A percentile compares a stretch with the other conserved stretches of the same genome.
Evolutionary conservation across 2,329 filamentous ascomycete species (phyloP).

Genomic region (Coccinonectria pachysandricola): DNA sequence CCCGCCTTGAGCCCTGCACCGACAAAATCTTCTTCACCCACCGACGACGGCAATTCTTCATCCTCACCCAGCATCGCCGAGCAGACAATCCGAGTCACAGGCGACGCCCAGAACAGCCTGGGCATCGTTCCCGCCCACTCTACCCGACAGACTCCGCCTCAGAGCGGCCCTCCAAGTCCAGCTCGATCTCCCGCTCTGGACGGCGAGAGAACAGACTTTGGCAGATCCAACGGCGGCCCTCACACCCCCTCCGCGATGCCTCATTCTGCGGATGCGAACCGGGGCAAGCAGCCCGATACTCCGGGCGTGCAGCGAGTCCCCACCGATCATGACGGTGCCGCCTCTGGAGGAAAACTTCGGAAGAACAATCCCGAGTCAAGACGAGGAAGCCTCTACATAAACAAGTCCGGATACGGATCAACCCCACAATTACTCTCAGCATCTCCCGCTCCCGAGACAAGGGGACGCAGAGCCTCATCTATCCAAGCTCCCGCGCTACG

Average conservation of each 20-base stretch:
- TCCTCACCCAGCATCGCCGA: constrained; percentile 15
- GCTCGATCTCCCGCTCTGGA: constrained; percentile 6
- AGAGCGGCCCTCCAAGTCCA: constrained; percentile 9
- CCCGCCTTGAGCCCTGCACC: constrained; percentile 8
- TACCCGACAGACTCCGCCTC: constrained; percentile 2
- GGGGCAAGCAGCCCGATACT: too few species aligned
- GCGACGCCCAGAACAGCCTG: constrained; percentile 10
- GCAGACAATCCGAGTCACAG: constrained; percentile 11
- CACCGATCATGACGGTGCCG: constrained; percentile 12
- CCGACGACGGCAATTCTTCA: constrained; percentile 16
- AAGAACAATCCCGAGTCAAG: constrained; percentile 20
- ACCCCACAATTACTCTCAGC: constrained; percentile 14
- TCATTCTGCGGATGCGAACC: constrained; percentile 19
- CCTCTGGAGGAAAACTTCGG: constrained; percentile 19
- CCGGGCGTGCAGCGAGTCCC: constrained; percentile 1
- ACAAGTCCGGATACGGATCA: constrained; percentile 12
- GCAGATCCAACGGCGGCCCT: constrained; percentile 14
- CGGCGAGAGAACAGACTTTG: too few species aligned
- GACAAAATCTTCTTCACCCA: constrained; percentile 17
- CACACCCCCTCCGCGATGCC: constrained; percentile 21
- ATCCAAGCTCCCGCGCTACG: constrained; percentile 29
- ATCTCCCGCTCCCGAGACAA: constrained; percentile 26
- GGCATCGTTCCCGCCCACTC: constrained; percentile 7
- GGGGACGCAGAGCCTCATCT: constrained; percentile 37
- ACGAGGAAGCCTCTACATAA: constrained; percentile 24